Base-by-base conservation (phyloP, 2,329 filamentous ascomycete species). In the Apiospora kogelbergensis region DNA sequence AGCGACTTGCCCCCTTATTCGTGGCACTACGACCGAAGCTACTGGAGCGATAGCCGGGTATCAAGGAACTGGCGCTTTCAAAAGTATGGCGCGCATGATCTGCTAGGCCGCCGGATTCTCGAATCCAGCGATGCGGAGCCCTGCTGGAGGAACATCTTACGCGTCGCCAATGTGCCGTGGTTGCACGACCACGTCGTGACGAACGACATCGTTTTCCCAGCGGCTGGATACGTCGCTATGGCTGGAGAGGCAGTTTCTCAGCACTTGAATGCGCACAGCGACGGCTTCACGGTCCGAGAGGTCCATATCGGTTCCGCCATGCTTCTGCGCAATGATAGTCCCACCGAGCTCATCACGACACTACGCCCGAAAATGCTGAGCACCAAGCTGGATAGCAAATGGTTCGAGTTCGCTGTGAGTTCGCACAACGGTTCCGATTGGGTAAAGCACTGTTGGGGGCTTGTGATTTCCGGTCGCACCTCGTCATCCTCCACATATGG, bases 1-100 rank as follows among this genome's bases (percentile, higher is more conserved):
- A 41, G 37, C 9, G 68, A 70, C 22, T 45, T 72, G 5, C 70
- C 71, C 0, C 41, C 33, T 1, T 72, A 72, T 67, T 46, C 53
- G 7, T 72, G 70, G 70, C 67, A 70, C 9, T 68, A 69, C 33
- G 66, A 63, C 30, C 30, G 41, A 37, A 41, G 33, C 42, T 26
- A 20, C 37, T 41, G 26, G 46, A 33, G n/a, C 40, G 66, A 60
- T 46, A 67, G 17, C 40, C 67, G 67, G 9, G 33, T 63, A 13
- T 24, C 17, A 10, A 53, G 45, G 24, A 67, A 68, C 17, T 66
- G 67, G 69, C 48, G 65, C 0, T 53, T 46, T n/a, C 48, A 33
- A 9, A 42, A 67, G 22, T 67, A 46, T 41, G 44, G 44, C 6
- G 48, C 46, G 20, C 68, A 69, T 42, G 68, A 63, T 24, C 57